Percentiles rank a stretch among this genome's conserved stretches.
These are phyloP conservation scores for Ceratobasidium sp. DNA, from an alignment of 1,284 basidiomycete species.

Conservation along the genomic window DNA sequence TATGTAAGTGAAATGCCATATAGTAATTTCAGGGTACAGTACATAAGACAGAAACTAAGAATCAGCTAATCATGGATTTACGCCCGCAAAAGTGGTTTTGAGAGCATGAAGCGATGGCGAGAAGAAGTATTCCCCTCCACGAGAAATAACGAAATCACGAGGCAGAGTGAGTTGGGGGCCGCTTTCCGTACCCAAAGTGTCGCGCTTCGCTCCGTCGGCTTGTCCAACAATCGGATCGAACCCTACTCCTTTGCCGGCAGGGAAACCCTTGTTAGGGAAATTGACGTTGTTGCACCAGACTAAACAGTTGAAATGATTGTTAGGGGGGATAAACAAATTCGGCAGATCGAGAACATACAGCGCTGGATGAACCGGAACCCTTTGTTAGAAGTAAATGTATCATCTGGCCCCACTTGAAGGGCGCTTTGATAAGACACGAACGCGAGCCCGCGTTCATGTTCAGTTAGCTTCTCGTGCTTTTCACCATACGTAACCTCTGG, in stretches of 20 bases:
- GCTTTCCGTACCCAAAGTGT: constrained; percentile 59
- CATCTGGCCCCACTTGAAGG: constrained; percentile 52
- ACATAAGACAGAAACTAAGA: too few species aligned
- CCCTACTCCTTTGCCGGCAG: constrained; percentile 50
- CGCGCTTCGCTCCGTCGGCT: constrained; percentile 55
- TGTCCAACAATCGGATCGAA: constrained; percentile 64
- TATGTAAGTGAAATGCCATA: too few species aligned
- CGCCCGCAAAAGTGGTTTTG: constrained; percentile 52
- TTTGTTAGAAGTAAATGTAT: constrained; percentile 46
- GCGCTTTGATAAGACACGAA: constrained; percentile 67
- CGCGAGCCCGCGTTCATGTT: constrained; percentile 64
- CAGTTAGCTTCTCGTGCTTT: constrained; percentile 57
- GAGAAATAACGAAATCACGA: constrained; percentile 56
- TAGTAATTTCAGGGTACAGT: too few species aligned
- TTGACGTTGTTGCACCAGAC: constrained; percentile 56
- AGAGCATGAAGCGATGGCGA: constrained; percentile 61
- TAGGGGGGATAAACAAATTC: background rate
- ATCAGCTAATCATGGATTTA: too few species aligned
- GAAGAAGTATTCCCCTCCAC: constrained; percentile 65
- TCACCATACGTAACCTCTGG: constrained; percentile 60
- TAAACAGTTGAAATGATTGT: background rate
- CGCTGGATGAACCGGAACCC: constrained; percentile 68
- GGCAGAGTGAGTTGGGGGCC: constrained; percentile 52
- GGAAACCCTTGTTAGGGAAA: constrained; percentile 51
- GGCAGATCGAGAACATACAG: constrained; percentile 48